Percentiles rank a stretch among this genome's conserved stretches.
phyloP scores from a whole-genome alignment of 2,329 filamentous ascomycete species.

The Zymoseptoria ardabiliae region DNA sequence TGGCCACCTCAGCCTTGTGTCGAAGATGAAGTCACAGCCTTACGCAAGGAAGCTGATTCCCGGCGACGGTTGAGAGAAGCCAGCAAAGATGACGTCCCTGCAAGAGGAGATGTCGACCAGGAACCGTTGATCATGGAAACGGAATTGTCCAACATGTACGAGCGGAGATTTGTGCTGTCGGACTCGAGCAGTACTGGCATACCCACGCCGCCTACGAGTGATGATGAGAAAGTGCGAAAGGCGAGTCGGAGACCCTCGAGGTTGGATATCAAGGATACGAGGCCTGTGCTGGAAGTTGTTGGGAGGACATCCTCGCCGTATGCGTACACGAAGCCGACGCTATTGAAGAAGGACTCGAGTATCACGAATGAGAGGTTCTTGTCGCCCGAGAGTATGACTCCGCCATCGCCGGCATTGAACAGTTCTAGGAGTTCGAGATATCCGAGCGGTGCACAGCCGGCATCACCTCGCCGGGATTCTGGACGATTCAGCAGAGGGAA shows the following conservation, averaged over 20 bases:
- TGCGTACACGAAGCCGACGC: slow-evolving; percentile 33
- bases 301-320: slow-evolving; percentile 41
- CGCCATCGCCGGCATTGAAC: slow-evolving; percentile 22
- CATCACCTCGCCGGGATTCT: slow-evolving; percentile 22
- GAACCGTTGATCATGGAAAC: slow-evolving; percentile 60
- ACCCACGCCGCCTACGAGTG: slow-evolving; percentile 31
- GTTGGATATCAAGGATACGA: slow-evolving; percentile 30
- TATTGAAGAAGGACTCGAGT: slow-evolving; percentile 26
- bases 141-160: slow-evolving; percentile 28
- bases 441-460: slow-evolving; percentile 9
- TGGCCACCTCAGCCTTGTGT: slow-evolving; percentile 58
- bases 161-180: slow-evolving; percentile 57
- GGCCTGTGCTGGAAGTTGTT: slow-evolving; percentile 33
- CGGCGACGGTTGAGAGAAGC: slow-evolving; percentile 27
- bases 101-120: slow-evolving; percentile 61
- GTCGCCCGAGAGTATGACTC: slow-evolving; percentile 43
- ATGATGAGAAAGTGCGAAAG: slow-evolving; percentile 29
- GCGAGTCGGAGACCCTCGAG: slow-evolving; percentile 24
- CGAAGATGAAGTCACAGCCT: slow-evolving; percentile 60
- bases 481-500: slow-evolving; percentile 16
- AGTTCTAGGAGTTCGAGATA: slow-evolving; percentile 2
- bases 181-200: slow-evolving; percentile 15
- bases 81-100: slow-evolving; percentile 49
- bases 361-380: slow-evolving; percentile 36
- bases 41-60: slow-evolving; percentile 53